Evolutionary conservation across 495 filamentous ascomycete genomes (phyloP), one percentile per base, ranked within the genome.

Genomic region (Staphylotrichum longicolle): DNA sequence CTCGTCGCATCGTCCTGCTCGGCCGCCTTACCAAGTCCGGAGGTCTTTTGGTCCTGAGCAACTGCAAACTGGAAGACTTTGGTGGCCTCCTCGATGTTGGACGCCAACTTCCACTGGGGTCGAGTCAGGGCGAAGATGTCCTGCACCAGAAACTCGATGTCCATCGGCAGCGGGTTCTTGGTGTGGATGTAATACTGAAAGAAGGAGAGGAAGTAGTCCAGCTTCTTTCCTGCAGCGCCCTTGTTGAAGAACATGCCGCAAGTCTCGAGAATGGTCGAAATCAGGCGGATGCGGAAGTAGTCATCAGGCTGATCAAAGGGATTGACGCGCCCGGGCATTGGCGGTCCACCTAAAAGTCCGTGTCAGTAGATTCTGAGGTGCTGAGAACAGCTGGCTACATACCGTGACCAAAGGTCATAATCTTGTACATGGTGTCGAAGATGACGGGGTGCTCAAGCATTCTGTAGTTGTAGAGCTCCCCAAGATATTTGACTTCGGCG

Each of bases 181-280:
- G 88, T 90, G 67, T 87, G 85, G 62, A 96, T 88, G 78, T 99
- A 99, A 70, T 96, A 97, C 84, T 93, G 94, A 72, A 98, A 91
- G 75, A 97, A 99, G 0, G 88, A 93, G 54, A 99, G 81, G 79
- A 97, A 99, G 75, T 96, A 98, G 69, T 99, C 94, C 14, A 99
- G 83, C 78, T 97, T 99, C 80, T 96, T 98, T 70, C 92, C 94
- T 1, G 93, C 87, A 40, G 87, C 85, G 5, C 95, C 94, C 57
- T 92, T 88, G 73, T 97, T 93, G 70, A 96, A 99, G 75, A 91
- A 98, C 74, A 93, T 88, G 51, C 94, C 94, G 68, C 95, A 98
- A 6, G 91, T 96, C 75, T 99, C 94, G 4, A 99, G 84, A 20
- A 98, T 77, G 5, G 87, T 92, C 54, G 92, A 90, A 39, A 93